phyloP scores from a whole-genome alignment of 2,329 filamentous ascomycete genomes.

The Colletotrichum tanaceti region DNA sequence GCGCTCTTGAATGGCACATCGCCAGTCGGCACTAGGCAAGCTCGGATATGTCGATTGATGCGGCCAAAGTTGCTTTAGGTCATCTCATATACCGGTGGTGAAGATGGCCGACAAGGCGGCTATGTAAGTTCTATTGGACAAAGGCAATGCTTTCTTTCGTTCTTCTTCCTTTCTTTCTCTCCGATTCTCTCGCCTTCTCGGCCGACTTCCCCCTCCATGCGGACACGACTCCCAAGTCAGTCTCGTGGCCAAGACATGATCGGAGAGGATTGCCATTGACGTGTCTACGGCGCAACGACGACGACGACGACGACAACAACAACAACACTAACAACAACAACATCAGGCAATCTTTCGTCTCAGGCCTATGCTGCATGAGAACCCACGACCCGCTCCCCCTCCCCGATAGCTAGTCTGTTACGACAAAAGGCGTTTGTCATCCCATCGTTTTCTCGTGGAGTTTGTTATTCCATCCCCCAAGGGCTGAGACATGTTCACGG shows the following conservation, averaged over 20 bases:
- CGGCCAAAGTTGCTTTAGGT: not conserved
- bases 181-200: not conserved
- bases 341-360: not conserved
- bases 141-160: no score
- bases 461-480: no score
- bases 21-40: not conserved
- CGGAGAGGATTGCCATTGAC: not conserved
- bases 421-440: no score
- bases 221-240: no score
- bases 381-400: not conserved
- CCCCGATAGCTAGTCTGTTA: no score
- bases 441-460: no score
- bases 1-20: not conserved
- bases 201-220: not conserved
- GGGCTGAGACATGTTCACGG: no score
- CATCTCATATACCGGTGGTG: not conserved
- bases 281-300: not conserved
- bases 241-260: no score
- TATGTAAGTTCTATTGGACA: constrained; percentile 19
- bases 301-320: no score
- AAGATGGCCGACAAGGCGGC: not conserved
- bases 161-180: not conserved
- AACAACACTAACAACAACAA: no score
- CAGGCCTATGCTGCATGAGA: not conserved
- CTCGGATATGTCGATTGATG: not conserved